A percentile compares a stretch with the other conserved stretches of the same genome.
These are phyloP conservation scores for Blastobotrys buckinghamii DNA, from an alignment of 1,139 yeast genomes.

Conservation along the genomic window DNA sequence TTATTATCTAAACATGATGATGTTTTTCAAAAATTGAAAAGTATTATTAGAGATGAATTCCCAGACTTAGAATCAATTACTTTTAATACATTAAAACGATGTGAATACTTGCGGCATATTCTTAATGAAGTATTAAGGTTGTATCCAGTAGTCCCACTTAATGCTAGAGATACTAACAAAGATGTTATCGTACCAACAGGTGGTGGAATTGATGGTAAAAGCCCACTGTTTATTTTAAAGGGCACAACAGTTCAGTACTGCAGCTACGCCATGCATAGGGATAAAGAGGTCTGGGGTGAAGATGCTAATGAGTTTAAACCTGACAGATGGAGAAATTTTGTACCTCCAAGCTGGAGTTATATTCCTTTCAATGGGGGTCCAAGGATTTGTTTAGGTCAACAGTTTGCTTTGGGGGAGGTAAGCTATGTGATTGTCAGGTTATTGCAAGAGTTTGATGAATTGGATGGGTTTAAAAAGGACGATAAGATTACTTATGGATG, in stretches of 20 bases:
- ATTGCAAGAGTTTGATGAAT: conserved; percentile 32
- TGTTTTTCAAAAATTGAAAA: conserved; percentile 28
- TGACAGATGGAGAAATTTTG: conserved; percentile 42
- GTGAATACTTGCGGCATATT: conserved; percentile 45
- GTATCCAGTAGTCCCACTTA: conserved; percentile 54
- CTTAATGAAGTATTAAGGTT: conserved; percentile 48
- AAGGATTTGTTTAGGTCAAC: conserved; percentile 55
- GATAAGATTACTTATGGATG: too few relatives aligned
- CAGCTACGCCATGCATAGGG: conserved; percentile 43
- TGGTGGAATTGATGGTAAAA: conserved; percentile 38
- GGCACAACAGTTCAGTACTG: conserved; percentile 44
- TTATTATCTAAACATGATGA: conserved; percentile 45
- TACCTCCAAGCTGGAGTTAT: conserved; percentile 28
- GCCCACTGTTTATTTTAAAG: conserved; percentile 44
- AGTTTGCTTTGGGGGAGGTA: conserved; percentile 53
- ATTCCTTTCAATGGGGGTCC: conserved; percentile 53
- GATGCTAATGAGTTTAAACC: conserved; percentile 47
- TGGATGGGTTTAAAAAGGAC: too few relatives aligned
- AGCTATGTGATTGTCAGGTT: conserved; percentile 44
- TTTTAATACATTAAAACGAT: conserved; percentile 47
- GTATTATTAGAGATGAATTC: conserved; percentile 25
- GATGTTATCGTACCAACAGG: conserved; percentile 31
- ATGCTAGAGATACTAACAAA: conserved; percentile 43
- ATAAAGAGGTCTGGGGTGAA: conserved; percentile 41
- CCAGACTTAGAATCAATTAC: conserved; percentile 26